phyloP scores from a whole-genome alignment of 2,329 filamentous ascomycete species.

The Alternaria triticimaculans region DNA sequence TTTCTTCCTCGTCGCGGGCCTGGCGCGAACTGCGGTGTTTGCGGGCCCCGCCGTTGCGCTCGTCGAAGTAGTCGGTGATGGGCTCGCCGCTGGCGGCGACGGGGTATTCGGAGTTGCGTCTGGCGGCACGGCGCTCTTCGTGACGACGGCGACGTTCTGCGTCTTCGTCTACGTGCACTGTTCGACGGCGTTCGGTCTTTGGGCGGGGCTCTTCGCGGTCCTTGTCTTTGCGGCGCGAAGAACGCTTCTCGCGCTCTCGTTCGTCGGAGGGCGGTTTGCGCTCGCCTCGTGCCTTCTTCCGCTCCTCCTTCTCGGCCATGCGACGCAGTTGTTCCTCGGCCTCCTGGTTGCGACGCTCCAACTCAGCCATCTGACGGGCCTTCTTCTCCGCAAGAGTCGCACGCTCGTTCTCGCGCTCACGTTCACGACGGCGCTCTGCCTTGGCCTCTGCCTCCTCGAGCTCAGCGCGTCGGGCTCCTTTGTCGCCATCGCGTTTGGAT shows the following conservation, averaged over 20 bases:
- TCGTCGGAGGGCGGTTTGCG: slow-evolving; percentile 40
- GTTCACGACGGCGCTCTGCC: slow-evolving; percentile 47
- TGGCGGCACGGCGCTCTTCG: slow-evolving; percentile 51
- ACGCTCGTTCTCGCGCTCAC: slow-evolving; percentile 45
- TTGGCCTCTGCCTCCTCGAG: slow-evolving; percentile 46
- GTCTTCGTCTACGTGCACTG: slow-evolving; percentile 47
- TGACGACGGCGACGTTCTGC: slow-evolving; percentile 50
- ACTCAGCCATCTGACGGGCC: slow-evolving; percentile 45
- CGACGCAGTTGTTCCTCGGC: slow-evolving; percentile 49
- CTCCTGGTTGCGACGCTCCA: slow-evolving; percentile 48
- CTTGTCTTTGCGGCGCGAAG: slow-evolving; percentile 46
- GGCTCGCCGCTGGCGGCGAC: slow-evolving; percentile 41
- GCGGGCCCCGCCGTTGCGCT: slow-evolving; percentile 45
- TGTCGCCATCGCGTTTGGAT: slow-evolving; percentile 46
- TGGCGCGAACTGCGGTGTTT: slow-evolving; percentile 40
- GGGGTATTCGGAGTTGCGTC: slow-evolving; percentile 48
- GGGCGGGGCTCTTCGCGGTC: slow-evolving; percentile 39
- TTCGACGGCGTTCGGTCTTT: slow-evolving; percentile 42
- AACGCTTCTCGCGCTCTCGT: slow-evolving; percentile 43
- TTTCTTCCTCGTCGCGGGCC: slow-evolving; percentile 36
- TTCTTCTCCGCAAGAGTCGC: slow-evolving; percentile 46
- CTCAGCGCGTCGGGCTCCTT: slow-evolving; percentile 39
- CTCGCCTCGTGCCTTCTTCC: slow-evolving; percentile 40
- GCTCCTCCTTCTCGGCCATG: slow-evolving; percentile 49
- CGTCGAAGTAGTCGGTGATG: slow-evolving; percentile 54